These are phyloP conservation scores for Calvatia gigantea DNA, from an alignment of 768 basidiomycete species.

Conservation along the genomic window DNA sequence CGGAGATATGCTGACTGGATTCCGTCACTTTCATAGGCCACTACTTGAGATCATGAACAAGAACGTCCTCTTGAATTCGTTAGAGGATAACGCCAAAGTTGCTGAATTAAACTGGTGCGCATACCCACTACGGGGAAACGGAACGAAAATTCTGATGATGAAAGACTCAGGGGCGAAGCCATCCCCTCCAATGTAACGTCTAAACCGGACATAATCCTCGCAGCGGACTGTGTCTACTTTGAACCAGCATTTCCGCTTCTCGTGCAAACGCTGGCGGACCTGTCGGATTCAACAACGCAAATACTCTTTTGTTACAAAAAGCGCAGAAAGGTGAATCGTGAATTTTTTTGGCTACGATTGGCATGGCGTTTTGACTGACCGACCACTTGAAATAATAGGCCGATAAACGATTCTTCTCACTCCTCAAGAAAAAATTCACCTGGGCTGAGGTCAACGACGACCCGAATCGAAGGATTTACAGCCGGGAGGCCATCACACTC, in stretches of 20 bases:
- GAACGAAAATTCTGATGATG: too few relatives aligned
- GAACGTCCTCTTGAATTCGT: conserved; percentile 68
- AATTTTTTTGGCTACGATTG: not conserved
- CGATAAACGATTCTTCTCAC: conserved; percentile 80
- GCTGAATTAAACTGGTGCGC: conserved; percentile 81
- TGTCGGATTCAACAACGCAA: conserved; percentile 55
- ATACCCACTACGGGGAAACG: too few relatives aligned
- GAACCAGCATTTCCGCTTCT: conserved; percentile 90
- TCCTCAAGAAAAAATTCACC: conserved; percentile 74
- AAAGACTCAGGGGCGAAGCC: conserved; percentile 76
- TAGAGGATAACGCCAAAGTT: conserved; percentile 49
- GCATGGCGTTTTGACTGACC: not conserved
- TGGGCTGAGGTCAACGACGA: conserved; percentile 74
- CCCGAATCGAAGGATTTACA: conserved; percentile 53
- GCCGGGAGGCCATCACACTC: conserved; percentile 64
- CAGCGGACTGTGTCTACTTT: conserved; percentile 95
- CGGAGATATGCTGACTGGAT: conserved; percentile 11
- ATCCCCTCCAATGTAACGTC: conserved; percentile 41
- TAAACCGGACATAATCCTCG: conserved; percentile 68
- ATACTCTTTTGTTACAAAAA: conserved; percentile 94
- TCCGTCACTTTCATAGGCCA: conserved; percentile 41
- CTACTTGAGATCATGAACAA: conserved; percentile 74
- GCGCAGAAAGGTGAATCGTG: conserved; percentile 65
- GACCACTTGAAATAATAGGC: conserved; percentile 45
- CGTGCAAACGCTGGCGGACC: conserved; percentile 69